Evolutionary conservation across 371 early-diverging fungal species (phyloP).

Genomic region (Circinella minor): DNA sequence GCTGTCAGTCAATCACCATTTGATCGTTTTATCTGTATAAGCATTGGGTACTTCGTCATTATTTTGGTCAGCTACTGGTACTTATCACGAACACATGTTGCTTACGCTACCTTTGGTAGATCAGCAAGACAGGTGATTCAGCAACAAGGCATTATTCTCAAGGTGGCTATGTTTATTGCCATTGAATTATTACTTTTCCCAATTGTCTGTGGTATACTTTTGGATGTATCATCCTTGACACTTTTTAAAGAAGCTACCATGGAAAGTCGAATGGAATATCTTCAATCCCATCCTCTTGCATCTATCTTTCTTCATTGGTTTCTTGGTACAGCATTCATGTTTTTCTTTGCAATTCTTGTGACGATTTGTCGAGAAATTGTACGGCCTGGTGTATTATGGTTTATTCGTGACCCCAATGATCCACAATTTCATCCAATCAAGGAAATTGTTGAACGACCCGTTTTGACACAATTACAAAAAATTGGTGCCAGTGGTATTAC

Average conservation of each 20-base stretch:
- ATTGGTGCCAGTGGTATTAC: conserved; percentile 77
- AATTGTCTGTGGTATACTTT: conserved; percentile 79
- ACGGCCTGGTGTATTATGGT: conserved; percentile 94
- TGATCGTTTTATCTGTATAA: conserved; percentile 36
- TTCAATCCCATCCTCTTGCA: conserved; percentile 64
- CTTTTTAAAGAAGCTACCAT: conserved; percentile 69
- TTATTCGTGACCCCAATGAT: conserved; percentile 94
- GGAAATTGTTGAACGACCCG: conserved; percentile 84
- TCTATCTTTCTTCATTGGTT: conserved; percentile 88
- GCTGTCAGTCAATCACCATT: conserved; percentile 31
- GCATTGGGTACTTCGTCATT: conserved; percentile 35
- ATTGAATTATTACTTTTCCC: conserved; percentile 90
- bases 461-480: conserved; percentile 76
- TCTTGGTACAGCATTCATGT: conserved; percentile 90
- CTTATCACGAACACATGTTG: conserved; percentile 25
- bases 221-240: conserved; percentile 79
- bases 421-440: conserved; percentile 91
- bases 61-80: conserved; percentile 33
- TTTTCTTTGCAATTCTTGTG: conserved; percentile 85
- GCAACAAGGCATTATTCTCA: conserved; percentile 62
- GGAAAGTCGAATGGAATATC: conserved; percentile 53
- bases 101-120: conserved; percentile 40
- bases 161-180: conserved; percentile 77
- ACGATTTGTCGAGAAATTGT: conserved; percentile 73
- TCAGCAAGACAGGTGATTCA: conserved; percentile 49